Percentiles rank a stretch among this genome's conserved stretches.
Conservation (phyloP, 2,329 filamentous ascomycete genomes). For the Trichoderma brevicompactum region DNA sequence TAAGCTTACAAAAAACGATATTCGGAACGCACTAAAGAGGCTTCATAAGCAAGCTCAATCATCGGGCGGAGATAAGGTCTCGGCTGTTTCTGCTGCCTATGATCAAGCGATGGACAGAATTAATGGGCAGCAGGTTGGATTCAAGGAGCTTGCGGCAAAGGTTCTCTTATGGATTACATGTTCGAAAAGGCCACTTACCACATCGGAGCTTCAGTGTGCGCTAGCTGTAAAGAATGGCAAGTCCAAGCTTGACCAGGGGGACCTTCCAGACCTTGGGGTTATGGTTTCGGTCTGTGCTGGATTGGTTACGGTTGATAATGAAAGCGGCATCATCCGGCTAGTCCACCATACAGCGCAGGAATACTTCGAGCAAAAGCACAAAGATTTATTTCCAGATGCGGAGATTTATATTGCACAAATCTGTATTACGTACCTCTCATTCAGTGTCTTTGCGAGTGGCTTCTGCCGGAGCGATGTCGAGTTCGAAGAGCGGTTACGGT, state of each 20-base stretch:
- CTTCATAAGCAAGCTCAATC: too few species aligned
- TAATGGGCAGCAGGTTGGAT: neutral
- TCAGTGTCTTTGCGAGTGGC: neutral
- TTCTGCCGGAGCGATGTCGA: neutral
- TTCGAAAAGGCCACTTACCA: neutral
- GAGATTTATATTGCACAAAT: neutral
- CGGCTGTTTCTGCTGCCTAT: too few species aligned
- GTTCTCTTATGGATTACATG: slow-evolving; percentile 8
- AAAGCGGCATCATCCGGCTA: slow-evolving; percentile 6
- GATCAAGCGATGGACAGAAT: slow-evolving; percentile 17
- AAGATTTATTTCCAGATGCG: neutral
- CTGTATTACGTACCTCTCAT: slow-evolving; percentile 14
- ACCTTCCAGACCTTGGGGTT: neutral
- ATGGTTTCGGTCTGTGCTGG: slow-evolving; percentile 21
- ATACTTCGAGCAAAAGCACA: slow-evolving; percentile 16
- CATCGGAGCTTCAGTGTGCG: slow-evolving; percentile 4
- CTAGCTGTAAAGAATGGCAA: neutral
- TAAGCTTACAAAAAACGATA: neutral
- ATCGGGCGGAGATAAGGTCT: too few species aligned
- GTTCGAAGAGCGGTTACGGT: neutral
- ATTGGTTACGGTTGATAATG: slow-evolving; percentile 9
- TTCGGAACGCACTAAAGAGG: neutral
- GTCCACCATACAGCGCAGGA: slow-evolving; percentile 21
- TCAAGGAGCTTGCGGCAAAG: neutral
- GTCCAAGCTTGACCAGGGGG: neutral